These are phyloP conservation scores for Haplographium delicatum DNA, from an alignment of 495 filamentous ascomycete species.

Conservation along the genomic window DNA sequence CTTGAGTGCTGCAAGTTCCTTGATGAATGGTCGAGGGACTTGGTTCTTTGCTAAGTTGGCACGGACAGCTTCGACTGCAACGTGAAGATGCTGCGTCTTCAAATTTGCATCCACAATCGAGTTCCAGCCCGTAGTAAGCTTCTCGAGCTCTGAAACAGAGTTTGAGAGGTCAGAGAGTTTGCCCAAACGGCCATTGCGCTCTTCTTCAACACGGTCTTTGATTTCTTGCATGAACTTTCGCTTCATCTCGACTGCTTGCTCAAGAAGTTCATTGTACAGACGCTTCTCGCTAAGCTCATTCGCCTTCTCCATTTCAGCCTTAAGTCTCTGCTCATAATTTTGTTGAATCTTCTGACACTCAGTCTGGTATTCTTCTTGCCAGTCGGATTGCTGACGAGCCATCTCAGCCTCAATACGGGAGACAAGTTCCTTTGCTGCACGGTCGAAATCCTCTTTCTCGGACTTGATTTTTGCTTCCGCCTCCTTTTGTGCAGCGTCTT, in stretches of 20 bases:
- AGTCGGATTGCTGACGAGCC: constrained; percentile 66
- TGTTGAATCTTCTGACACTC: constrained; percentile 73
- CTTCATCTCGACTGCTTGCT: constrained; percentile 86
- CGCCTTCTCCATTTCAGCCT: constrained; percentile 67
- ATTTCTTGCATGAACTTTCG: constrained; percentile 74
- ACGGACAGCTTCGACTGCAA: constrained; percentile 89
- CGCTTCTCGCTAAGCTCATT: constrained; percentile 73
- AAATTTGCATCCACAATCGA: constrained; percentile 83
- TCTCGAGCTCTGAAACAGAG: constrained; percentile 74
- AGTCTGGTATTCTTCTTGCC: constrained; percentile 81
- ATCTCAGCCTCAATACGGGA: constrained; percentile 66
- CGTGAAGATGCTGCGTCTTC: constrained; percentile 89
- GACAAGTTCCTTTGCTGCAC: constrained; percentile 72
- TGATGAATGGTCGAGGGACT: constrained; percentile 76
- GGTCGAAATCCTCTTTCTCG: constrained; percentile 71
- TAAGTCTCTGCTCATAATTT: constrained; percentile 73
- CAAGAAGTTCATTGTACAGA: constrained; percentile 76
- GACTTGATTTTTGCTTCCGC: constrained; percentile 71
- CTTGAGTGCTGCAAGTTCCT: constrained; percentile 89
- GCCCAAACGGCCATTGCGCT: constrained; percentile 81
- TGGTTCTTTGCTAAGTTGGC: constrained; percentile 68
- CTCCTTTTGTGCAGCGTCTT: constrained; percentile 55
- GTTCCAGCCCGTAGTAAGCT: constrained; percentile 78
- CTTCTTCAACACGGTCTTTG: constrained; percentile 75
- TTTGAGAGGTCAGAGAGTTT: constrained; percentile 75